Evolutionary conservation across 139 green algal species (phyloP), one percentile per base, ranked within the genome.

Genomic region (Volvox reticuliferus): DNA sequence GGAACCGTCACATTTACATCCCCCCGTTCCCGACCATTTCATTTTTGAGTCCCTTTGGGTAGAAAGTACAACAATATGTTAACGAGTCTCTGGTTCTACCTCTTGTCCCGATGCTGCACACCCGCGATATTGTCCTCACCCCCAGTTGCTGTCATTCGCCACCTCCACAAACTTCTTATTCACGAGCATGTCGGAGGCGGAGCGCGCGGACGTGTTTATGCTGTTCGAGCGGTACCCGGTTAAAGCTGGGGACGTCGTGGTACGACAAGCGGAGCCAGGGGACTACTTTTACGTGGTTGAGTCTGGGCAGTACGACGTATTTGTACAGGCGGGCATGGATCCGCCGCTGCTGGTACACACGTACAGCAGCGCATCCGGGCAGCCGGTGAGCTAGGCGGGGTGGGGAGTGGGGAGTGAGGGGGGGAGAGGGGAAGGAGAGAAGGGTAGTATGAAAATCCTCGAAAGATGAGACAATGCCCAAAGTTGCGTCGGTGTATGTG

Each of bases 141-240:
- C 71, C 24, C 89, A 86, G 81, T 67, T 90, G 3, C 77, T 84
- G 19, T 2, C 62, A 17, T 21, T 18, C 35, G 73, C 87, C 62
- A 86, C 76, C 77, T 12, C 79, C 73, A 24, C 5, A 82, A 97
- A 97, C 87, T 97, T 97, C 36, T 44, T 97, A 68, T 97, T 97
- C 81, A 68, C 89, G 0, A 77, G 94, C 78, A 87, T 97, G 80
- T 81, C 26, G 22, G 90, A 86, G 19, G 22, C 67, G 12, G 82
- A 94, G 90, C 88, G 90, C 50, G 18, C 67, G 16, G 69, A 77
- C 14, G 90, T 93, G 19, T 92, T 93, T 44, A 79, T 77, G 68
- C 79, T 82, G 21, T 94, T 95, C 79, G 79, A 94, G 90, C 88
- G 86, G 1, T 55, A 77, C 19, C 14, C 44, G 1, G 91, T 95